Evolutionary conservation across 192 early-diverging fungal species (phyloP).

Genomic region (Umbelopsis vinacea): DNA sequence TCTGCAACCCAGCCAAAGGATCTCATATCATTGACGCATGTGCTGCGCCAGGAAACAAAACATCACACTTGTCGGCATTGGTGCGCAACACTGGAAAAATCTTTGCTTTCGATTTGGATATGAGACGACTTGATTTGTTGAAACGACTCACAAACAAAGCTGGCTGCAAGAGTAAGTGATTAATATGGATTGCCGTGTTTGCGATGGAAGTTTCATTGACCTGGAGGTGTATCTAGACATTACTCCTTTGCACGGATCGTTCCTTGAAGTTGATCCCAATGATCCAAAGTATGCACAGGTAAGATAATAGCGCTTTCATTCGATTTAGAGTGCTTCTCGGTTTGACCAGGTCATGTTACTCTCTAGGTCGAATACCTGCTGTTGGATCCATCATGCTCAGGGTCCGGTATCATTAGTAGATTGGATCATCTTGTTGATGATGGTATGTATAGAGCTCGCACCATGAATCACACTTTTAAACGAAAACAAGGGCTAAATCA

Average conservation of each 20-base stretch:
- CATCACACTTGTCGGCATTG: conserved; percentile 87
- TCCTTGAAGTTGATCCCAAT: conserved; percentile 81
- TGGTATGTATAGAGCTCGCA: conserved; percentile 37
- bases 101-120: conserved; percentile 91
- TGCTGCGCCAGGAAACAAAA: conserved; percentile 98
- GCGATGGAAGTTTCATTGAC: too few relatives aligned
- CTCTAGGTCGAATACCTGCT: conserved; percentile 84
- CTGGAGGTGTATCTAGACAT: conserved; percentile 55
- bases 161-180: conserved; percentile 73
- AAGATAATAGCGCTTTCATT: background rate
- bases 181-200: background rate
- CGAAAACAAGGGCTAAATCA: too few relatives aligned
- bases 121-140: conserved; percentile 71
- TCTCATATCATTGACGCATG: conserved; percentile 89
- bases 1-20: conserved; percentile 63
- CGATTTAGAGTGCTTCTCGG: background rate
- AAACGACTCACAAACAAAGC: conserved; percentile 75
- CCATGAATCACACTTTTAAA: too few relatives aligned
- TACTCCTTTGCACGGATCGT: conserved; percentile 68
- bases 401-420: conserved; percentile 91
- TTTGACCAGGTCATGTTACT: background rate
- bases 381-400: conserved; percentile 95
- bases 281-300: conserved; percentile 63
- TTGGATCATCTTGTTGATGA: conserved; percentile 84
- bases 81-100: conserved; percentile 88